Evolutionary conservation across 306 rosid genomes (phyloP).

Genomic region (Spatholobus suberectus): DNA sequence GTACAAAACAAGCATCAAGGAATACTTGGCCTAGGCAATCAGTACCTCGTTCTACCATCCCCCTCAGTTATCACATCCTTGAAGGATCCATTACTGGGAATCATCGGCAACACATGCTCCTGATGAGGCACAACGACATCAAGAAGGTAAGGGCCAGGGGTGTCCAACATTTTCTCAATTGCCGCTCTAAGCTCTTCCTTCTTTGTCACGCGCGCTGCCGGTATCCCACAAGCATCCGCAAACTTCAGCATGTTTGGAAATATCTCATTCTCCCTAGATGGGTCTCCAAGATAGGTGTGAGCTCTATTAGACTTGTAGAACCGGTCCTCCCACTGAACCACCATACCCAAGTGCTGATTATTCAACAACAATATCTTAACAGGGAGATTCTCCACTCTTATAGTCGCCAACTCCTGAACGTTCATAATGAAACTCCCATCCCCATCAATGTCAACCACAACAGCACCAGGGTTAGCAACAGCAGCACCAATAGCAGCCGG

Average conservation of each 20-base stretch:
- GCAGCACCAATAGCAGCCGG: constrained; percentile 95
- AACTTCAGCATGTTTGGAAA: constrained; percentile 84
- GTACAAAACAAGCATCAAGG: constrained; percentile 35
- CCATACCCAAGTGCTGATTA: constrained; percentile 97
- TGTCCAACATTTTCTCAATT: constrained; percentile 81
- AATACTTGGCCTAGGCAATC: background rate
- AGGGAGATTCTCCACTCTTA: constrained; percentile 80
- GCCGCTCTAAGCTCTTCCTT: constrained; percentile 71
- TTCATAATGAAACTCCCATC: constrained; percentile 95
- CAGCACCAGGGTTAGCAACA: constrained; percentile 68
- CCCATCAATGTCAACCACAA: constrained; percentile 89
- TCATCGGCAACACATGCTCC: constrained; percentile 96
- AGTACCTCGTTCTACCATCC: constrained; percentile 76
- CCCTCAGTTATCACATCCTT: constrained; percentile 90
- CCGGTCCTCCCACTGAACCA: constrained; percentile 92
- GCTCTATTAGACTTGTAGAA: constrained; percentile 88
- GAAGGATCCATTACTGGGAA: constrained; percentile 89
- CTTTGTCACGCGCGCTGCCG: constrained; percentile 73
- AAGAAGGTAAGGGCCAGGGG: constrained; percentile 87
- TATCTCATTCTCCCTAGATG: constrained; percentile 65
- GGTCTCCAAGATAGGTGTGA: constrained; percentile 84
- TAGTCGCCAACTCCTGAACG: constrained; percentile 84
- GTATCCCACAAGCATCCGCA: constrained; percentile 85
- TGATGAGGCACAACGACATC: constrained; percentile 95
- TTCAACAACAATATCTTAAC: constrained; percentile 78